Evolutionary conservation across 2,329 filamentous ascomycete species (phyloP).

Genomic region (Coniochaeta sp.): DNA sequence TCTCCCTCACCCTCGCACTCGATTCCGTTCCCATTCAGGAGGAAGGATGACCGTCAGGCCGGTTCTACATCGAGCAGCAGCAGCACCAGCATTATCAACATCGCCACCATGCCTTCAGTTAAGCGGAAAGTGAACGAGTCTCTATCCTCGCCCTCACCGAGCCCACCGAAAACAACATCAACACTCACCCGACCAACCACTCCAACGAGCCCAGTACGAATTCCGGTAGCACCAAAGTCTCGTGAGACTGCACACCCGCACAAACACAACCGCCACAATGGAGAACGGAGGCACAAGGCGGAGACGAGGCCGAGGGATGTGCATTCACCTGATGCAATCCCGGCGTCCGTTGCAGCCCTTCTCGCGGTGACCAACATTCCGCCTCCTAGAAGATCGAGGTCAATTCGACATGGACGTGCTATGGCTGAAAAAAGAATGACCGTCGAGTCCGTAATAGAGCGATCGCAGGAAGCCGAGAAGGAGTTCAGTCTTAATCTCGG

Average conservation of each 20-base stretch:
- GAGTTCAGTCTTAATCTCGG: slow-evolving; percentile 48
- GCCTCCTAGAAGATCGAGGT: slow-evolving; percentile 32
- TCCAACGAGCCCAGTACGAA: slow-evolving; percentile 47
- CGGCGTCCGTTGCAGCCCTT: slow-evolving; percentile 53
- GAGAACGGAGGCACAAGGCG: slow-evolving; percentile 26
- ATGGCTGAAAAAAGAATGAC: slow-evolving; percentile 35
- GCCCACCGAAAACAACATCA: slow-evolving; percentile 20
- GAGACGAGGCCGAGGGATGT: slow-evolving; percentile 28
- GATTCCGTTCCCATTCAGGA: slow-evolving; percentile 12
- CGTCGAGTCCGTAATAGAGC: slow-evolving; percentile 48
- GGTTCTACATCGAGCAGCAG: slow-evolving; percentile 13
- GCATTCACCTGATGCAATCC: slow-evolving; percentile 46
- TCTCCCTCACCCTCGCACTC: slow-evolving; percentile 6
- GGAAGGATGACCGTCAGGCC: slow-evolving; percentile 22
- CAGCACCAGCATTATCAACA: slow-evolving; percentile 13
- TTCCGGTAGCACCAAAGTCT: slow-evolving; percentile 37
- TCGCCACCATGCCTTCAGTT: slow-evolving; percentile 9
- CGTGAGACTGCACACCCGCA: slow-evolving; percentile 26
- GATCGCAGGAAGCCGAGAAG: slow-evolving; percentile 50
- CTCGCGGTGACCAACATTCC: slow-evolving; percentile 58
- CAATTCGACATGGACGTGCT: slow-evolving; percentile 18
- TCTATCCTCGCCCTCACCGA: slow-evolving; percentile 13
- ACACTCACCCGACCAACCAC: slow-evolving; percentile 26
- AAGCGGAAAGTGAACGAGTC: slow-evolving; percentile 14
- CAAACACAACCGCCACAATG: slow-evolving; percentile 28